Percentiles rank a stretch among this genome's conserved stretches.
Conservation (phyloP, 257 asterid species). For the Solanum pinnatisectum region DNA sequence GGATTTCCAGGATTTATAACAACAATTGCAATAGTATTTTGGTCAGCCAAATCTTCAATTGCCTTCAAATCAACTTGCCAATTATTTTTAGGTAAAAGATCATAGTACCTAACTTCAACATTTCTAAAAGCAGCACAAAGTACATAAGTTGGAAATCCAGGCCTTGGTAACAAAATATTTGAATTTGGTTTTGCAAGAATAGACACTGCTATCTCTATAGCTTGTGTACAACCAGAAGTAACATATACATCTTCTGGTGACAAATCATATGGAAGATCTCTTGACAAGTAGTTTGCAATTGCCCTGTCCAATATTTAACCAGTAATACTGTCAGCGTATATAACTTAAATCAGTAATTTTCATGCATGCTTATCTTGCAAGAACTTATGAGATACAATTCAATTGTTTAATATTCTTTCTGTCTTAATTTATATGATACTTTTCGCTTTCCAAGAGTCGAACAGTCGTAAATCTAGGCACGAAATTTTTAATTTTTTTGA, state of each 20-base stretch:
- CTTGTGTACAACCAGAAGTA: slow-evolving; percentile 84
- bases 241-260: slow-evolving; percentile 62
- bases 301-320: slow-evolving; percentile 37
- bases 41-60: slow-evolving; percentile 59
- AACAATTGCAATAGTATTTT: slow-evolving; percentile 60
- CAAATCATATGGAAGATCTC: slow-evolving; percentile 50
- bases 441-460: no score
- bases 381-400: not conserved
- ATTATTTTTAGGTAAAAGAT: slow-evolving; percentile 46
- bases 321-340: not conserved
- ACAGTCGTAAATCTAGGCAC: not conserved
- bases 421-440: not conserved
- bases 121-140: slow-evolving; percentile 61
- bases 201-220: slow-evolving; percentile 59
- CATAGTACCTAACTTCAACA: slow-evolving; percentile 51
- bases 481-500: no score
- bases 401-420: not conserved
- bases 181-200: slow-evolving; percentile 53
- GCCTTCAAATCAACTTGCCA: slow-evolving; percentile 71
- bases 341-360: not conserved
- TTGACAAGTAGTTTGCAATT: slow-evolving; percentile 60
- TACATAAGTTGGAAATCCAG: slow-evolving; percentile 72
- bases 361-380: not conserved
- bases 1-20: slow-evolving; percentile 91
- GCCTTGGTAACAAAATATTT: slow-evolving; percentile 70